Conservation (phyloP, 108 stramenopile species). For the Cyclotella choctawhatcheeana region DNA sequence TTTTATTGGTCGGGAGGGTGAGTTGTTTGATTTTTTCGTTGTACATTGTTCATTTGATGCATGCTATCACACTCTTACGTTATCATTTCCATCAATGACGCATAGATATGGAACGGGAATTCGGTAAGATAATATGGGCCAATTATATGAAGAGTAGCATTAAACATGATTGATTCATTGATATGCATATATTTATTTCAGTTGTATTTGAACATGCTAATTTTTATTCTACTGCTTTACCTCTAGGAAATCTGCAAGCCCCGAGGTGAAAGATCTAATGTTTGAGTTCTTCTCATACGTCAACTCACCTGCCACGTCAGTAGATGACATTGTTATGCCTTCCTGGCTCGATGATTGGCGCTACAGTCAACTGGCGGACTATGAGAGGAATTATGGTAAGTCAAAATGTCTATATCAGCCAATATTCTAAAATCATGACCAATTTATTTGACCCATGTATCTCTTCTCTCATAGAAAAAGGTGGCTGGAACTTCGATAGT, state of each 20-base stretch:
- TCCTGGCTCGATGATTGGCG: conserved; percentile 55
- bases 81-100: neutral
- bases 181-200: too few relatives aligned
- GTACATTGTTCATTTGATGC: neutral
- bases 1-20: conserved; percentile 53
- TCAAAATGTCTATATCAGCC: too few relatives aligned
- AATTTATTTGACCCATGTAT: too few relatives aligned
- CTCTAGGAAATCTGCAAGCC: conserved; percentile 41
- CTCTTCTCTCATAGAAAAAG: too few relatives aligned
- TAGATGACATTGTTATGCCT: conserved; percentile 39
- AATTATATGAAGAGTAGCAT: too few relatives aligned
- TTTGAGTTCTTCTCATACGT: conserved; percentile 54
- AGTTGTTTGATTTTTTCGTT: neutral
- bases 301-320: conserved; percentile 44
- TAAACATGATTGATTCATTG: too few relatives aligned
- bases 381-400: conserved; percentile 22
- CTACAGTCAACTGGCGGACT: conserved; percentile 24
- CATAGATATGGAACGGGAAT: conserved; percentile 35
- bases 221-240: too few relatives aligned
- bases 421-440: too few relatives aligned
- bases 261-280: conserved; percentile 41
- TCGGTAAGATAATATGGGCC: too few relatives aligned
- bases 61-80: neutral
- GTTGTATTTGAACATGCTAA: too few relatives aligned
- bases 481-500: conserved; percentile 20